Base-by-base conservation (phyloP, 495 filamentous ascomycete species). In the Amphirosellinia nigrospora region DNA sequence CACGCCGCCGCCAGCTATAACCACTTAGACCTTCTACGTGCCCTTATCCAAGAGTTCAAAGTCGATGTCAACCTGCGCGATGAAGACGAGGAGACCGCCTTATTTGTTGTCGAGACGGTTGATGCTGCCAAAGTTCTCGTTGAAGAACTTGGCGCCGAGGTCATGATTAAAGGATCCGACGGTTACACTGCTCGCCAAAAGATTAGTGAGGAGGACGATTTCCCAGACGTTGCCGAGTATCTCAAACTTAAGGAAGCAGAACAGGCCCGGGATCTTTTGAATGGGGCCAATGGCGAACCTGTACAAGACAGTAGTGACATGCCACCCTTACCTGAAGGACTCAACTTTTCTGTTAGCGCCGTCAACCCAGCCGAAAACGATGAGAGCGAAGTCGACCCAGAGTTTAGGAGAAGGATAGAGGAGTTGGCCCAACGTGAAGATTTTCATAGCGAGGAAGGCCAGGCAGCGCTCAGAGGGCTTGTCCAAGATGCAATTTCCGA, bases 1-100 rank as follows among this genome's bases (percentile, higher is more conserved):
- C 96, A 99, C 79, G 96, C 96, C 28, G 92, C 95, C 8, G 88
- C 91, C 38, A 98, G 94, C 70, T 99, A 99, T 85, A 90, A 89
- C 75, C 93, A 97, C 72, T 80, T 90, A 39, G 87, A 90, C 63
- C 90, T 98, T 32, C 88, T 98, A 9, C 90, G 90, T 52, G 80
- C 88, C 1, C 88, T 99, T 2, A 86, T 96, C n/a, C 82, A 85
- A 39, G 92, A 92, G 16, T 94, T 92, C 79, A 81, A 90, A 28
- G 93, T 93, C 11, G 81, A 93, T 69, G 88, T 92, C 38, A 91
- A 98, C 75, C 80, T 98, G 50, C 84, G 85, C 63, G 96, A 98
- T 74, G 90, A 94, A 76, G 96, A 98, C 77, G 89, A 89, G 60
- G 96, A 99, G 79, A 97, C 95, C 9, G 91, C 94, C 23, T 85